A percentile compares a stretch with the other conserved stretches of the same genome.
Conservation (phyloP, 805 yeast genomes). For the Suhomyces canberraensis region DNA sequence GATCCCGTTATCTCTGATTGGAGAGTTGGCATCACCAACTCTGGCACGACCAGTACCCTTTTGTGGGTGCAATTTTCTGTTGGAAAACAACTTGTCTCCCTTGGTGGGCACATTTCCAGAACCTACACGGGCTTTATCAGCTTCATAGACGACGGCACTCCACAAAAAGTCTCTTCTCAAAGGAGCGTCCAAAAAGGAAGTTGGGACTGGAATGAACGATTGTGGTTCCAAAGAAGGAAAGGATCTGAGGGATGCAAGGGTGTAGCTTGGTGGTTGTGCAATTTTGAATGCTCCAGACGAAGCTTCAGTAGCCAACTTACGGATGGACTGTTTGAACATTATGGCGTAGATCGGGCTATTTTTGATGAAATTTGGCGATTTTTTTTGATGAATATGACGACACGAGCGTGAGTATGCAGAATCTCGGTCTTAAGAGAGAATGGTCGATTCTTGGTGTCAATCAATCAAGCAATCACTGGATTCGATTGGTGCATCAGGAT, state of each 20-base stretch:
- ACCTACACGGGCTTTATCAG: slow-evolving; percentile 86
- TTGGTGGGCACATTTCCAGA: slow-evolving; percentile 84
- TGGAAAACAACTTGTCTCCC: slow-evolving; percentile 79
- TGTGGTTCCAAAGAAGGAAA: slow-evolving; percentile 93
- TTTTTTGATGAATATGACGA: too few relatives aligned
- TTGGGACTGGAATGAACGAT: slow-evolving; percentile 70
- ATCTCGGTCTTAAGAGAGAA: too few relatives aligned
- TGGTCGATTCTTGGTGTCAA: background rate
- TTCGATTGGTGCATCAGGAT: background rate
- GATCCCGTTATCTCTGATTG: slow-evolving; percentile 86
- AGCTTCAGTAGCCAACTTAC: slow-evolving; percentile 29
- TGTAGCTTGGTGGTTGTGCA: slow-evolving; percentile 60
- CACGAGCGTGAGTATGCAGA: too few relatives aligned
- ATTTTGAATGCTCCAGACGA: slow-evolving; percentile 18
- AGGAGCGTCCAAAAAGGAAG: slow-evolving; percentile 66
- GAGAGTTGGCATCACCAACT: slow-evolving; percentile 94
- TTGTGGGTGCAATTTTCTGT: slow-evolving; percentile 80
- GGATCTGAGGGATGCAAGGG: slow-evolving; percentile 70
- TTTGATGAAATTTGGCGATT: background rate
- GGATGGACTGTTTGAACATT: slow-evolving; percentile 27
- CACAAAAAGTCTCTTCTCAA: slow-evolving; percentile 88
- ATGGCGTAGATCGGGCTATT: slow-evolving; percentile 1
- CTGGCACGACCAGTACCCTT: slow-evolving; percentile 96
- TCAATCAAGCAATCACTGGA: background rate
- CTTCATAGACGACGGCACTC: slow-evolving; percentile 91